phyloP scores from a whole-genome alignment of 2,329 filamentous ascomycete species.

The Ceratocystis lukuohia region DNA sequence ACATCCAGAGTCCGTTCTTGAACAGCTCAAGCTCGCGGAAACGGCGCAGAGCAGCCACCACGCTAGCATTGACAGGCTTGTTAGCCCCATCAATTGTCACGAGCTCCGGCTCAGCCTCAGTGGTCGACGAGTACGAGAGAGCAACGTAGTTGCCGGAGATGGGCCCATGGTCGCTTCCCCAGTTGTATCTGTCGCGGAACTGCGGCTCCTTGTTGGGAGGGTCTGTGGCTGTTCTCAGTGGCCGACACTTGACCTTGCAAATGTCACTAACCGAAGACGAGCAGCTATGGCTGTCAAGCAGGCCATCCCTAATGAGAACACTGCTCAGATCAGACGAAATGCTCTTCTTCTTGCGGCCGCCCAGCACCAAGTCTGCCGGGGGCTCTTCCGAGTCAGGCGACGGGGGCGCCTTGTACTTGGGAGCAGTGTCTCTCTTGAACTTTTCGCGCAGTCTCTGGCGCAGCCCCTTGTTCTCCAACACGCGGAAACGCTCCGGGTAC shows the following conservation, averaged over 20 bases:
- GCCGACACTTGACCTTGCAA: conserved; percentile 12
- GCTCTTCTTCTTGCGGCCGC: conserved; percentile 15
- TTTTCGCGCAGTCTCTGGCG: conserved; percentile 18
- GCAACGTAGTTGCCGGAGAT: conserved; percentile 19
- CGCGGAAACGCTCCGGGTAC: conserved; percentile 14
- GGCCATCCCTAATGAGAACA: conserved; percentile 13
- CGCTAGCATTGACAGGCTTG: conserved; percentile 7
- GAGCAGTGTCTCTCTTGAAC: conserved; percentile 12
- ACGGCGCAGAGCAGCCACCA: conserved; percentile 14
- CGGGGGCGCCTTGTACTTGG: background rate
- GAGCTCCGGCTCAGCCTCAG: conserved; percentile 2
- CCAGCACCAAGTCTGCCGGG: conserved; percentile 15
- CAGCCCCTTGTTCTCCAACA: conserved; percentile 18
- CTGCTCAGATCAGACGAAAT: conserved; percentile 15
- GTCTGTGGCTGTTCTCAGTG: conserved; percentile 6
- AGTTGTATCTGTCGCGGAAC: conserved; percentile 16
- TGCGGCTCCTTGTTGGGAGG: conserved; percentile 6
- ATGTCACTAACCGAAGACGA: conserved; percentile 8
- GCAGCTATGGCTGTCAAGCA: conserved; percentile 10
- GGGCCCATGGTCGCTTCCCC: conserved; percentile 15
- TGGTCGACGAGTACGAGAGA: conserved; percentile 8
- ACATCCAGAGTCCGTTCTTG: conserved; percentile 21
- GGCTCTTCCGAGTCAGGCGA: conserved; percentile 2
- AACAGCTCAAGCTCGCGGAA: conserved; percentile 18
- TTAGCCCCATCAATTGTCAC: conserved; percentile 10